Conservation (phyloP, 129 eudicot species). For the Silybum marianum region DNA sequence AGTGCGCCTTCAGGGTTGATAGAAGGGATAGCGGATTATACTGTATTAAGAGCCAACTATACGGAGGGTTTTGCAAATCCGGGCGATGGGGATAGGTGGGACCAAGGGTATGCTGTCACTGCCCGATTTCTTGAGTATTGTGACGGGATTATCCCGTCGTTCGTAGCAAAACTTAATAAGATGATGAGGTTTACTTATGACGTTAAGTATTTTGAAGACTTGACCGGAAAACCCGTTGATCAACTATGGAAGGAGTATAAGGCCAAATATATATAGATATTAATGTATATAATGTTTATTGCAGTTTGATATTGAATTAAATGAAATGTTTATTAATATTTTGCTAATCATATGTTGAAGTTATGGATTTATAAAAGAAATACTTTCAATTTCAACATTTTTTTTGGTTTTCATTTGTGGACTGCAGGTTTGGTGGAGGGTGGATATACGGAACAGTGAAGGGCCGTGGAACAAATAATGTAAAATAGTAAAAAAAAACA, state of each 20-base stretch:
- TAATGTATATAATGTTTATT: too few relatives aligned
- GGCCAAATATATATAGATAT: background rate
- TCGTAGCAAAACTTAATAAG: conserved; percentile 20
- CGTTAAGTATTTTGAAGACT: background rate
- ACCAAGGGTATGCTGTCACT: background rate
- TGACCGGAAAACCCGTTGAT: conserved; percentile 2
- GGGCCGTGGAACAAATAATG: too few relatives aligned
- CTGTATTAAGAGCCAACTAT: background rate
- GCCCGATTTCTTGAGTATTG: conserved; percentile 32
- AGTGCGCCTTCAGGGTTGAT: background rate
- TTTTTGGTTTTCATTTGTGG: too few relatives aligned
- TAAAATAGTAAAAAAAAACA: too few relatives aligned
- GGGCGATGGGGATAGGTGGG: conserved; percentile 8
- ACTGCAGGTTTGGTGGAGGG: too few relatives aligned
- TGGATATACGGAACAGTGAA: too few relatives aligned
- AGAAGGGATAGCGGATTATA: conserved; percentile 34
- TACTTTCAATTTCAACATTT: too few relatives aligned
- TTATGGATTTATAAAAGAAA: background rate
- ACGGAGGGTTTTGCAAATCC: background rate
- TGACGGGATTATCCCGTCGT: conserved; percentile 3
- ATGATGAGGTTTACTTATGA: conserved; percentile 18
- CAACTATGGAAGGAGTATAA: background rate
- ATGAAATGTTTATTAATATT: too few relatives aligned
- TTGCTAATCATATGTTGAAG: background rate
- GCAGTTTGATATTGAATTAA: background rate